Evolutionary conservation across 768 basidiomycete genomes (phyloP).

Genomic region (Boletus coccyginus): DNA sequence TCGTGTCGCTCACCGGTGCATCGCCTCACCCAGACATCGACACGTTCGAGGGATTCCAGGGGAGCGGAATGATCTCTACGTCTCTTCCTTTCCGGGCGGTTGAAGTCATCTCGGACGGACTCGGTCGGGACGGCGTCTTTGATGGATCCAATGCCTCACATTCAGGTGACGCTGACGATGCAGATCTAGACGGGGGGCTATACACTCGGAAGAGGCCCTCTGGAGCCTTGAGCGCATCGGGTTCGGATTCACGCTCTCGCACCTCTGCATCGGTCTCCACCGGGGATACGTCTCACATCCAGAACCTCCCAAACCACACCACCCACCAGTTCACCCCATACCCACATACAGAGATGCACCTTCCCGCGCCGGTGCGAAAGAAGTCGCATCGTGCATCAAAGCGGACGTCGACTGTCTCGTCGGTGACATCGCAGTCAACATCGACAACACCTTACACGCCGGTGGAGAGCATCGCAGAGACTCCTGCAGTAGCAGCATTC

Average conservation of each 20-base stretch:
- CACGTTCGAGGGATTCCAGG: slow-evolving; percentile 68
- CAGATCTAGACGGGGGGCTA: slow-evolving; percentile 58
- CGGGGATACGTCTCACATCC: slow-evolving; percentile 19
- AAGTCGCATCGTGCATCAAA: slow-evolving; percentile 25
- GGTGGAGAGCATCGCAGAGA: slow-evolving; percentile 33
- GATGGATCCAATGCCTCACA: slow-evolving; percentile 7
- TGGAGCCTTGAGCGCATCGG: slow-evolving; percentile 33
- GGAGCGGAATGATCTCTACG: slow-evolving; percentile 32
- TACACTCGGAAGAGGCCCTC: slow-evolving; percentile 43
- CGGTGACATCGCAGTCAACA: slow-evolving; percentile 45
- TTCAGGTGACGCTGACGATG: slow-evolving; percentile 44
- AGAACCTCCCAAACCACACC: slow-evolving; percentile 23
- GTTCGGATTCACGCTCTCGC: slow-evolving; percentile 61
- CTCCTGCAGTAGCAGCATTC: slow-evolving; percentile 19
- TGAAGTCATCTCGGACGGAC: not conserved
- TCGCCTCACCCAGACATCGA: slow-evolving; percentile 21
- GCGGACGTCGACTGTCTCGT: slow-evolving; percentile 36
- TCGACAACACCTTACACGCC: slow-evolving; percentile 41
- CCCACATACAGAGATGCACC: slow-evolving; percentile 27
- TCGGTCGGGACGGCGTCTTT: not conserved
- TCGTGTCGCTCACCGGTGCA: slow-evolving; percentile 35
- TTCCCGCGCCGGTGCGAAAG: slow-evolving; percentile 17
- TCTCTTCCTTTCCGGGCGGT: not conserved
- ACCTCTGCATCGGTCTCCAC: slow-evolving; percentile 51
- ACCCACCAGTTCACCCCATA: slow-evolving; percentile 28